These are phyloP conservation scores for Triticum urartu DNA, from an alignment of 176 grass and related monocot species.

Conservation along the genomic window DNA sequence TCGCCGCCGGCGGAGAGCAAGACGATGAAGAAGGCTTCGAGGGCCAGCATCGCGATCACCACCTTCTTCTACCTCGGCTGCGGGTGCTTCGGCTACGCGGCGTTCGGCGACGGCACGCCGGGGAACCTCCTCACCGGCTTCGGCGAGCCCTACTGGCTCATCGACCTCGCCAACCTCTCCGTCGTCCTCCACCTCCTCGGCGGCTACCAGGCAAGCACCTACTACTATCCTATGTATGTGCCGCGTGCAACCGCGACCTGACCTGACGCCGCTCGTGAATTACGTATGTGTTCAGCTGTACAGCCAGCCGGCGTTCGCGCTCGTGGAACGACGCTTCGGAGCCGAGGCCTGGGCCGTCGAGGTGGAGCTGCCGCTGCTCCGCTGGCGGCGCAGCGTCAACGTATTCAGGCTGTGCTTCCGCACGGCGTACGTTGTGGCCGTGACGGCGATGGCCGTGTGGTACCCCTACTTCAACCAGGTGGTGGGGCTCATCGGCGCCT, in stretches of 20 bases:
- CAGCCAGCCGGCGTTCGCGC: constrained; percentile 59
- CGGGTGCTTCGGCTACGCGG: constrained; percentile 79
- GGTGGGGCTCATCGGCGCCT: constrained; percentile 61
- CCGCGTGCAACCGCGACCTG: not conserved
- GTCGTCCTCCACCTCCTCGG: constrained; percentile 72
- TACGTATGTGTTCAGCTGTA: constrained; percentile 24
- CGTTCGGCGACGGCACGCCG: constrained; percentile 75
- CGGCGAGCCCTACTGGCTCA: constrained; percentile 88
- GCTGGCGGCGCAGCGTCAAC: constrained; percentile 21
- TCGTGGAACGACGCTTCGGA: constrained; percentile 36
- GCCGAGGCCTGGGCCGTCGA: constrained; percentile 4
- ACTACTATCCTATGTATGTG: not conserved
- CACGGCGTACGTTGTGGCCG: constrained; percentile 50
- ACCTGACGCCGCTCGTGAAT: not conserved
- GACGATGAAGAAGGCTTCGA: constrained; percentile 75
- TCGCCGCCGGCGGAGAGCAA: constrained; percentile 60
- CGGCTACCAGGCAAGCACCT: constrained; percentile 64
- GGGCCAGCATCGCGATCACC: constrained; percentile 46
- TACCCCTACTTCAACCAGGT: constrained; percentile 89
- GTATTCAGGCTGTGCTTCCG: constrained; percentile 60
- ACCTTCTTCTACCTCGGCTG: constrained; percentile 83
- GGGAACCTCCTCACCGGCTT: constrained; percentile 93
- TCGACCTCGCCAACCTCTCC: constrained; percentile 69
- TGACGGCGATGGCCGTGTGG: constrained; percentile 64
- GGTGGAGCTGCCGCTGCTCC: constrained; percentile 37